These are phyloP conservation scores for Hypoxylon cercidicola DNA, from an alignment of 495 filamentous ascomycete genomes.

Conservation along the genomic window DNA sequence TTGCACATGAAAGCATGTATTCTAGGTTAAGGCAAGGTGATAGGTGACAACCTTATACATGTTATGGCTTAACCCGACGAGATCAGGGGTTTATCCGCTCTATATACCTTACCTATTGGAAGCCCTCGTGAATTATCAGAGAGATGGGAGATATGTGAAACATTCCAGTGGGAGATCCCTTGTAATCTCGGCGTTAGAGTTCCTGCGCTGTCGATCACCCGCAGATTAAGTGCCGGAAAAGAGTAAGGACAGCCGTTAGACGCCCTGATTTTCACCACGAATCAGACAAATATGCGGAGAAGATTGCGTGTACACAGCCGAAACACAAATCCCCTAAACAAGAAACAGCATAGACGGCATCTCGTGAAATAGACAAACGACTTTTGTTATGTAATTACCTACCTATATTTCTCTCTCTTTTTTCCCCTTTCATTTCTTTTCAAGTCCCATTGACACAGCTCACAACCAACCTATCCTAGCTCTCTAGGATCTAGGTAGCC, in stretches of 20 bases:
- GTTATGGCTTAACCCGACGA: background rate
- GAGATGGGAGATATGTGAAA: background rate
- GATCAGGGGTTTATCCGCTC: background rate
- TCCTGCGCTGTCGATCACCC: conserved; percentile 30
- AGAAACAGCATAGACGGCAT: conserved; percentile 2
- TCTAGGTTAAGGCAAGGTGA: background rate
- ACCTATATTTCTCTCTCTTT: too few species aligned
- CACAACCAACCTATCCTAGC: too few species aligned
- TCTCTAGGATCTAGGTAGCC: too few species aligned
- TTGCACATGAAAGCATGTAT: background rate
- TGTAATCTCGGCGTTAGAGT: conserved; percentile 19
- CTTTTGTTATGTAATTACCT: too few species aligned
- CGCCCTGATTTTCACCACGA: conserved; percentile 4
- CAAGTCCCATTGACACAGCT: background rate
- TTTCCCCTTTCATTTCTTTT: background rate
- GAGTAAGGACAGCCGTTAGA: conserved; percentile 3
- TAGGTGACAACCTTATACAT: background rate
- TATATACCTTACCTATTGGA: background rate
- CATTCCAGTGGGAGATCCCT: conserved; percentile 10
- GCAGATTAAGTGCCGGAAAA: conserved; percentile 12
- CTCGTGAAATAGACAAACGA: background rate
- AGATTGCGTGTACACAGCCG: conserved; percentile 33
- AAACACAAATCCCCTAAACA: background rate
- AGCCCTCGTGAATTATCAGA: background rate
- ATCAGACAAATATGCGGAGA: conserved; percentile 33